These are phyloP conservation scores for barley (Hordeum vulgare) DNA, from an alignment of 176 grass and related monocot genomes.

Conservation along the genomic window DNA sequence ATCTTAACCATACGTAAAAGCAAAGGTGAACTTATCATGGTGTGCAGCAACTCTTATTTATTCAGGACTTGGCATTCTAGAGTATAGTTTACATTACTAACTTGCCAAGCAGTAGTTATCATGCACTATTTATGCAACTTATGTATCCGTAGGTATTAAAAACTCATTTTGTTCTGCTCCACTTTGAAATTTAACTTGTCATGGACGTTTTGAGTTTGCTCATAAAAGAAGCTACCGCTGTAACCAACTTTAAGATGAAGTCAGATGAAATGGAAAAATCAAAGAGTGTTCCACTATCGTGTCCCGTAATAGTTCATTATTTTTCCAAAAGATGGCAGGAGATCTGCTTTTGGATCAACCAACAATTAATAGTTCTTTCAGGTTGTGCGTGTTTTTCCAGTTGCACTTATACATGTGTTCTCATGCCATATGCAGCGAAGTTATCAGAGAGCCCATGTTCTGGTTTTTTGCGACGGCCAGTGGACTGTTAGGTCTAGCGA, in stretches of 20 bases:
- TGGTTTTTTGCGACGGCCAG: conserved; percentile 77
- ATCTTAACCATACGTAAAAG: not conserved
- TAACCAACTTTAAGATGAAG: conserved; percentile 10
- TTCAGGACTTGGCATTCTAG: not conserved
- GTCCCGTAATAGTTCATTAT: not conserved
- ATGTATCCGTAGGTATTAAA: not conserved
- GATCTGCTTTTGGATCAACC: not conserved
- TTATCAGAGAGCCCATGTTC: conserved; percentile 73
- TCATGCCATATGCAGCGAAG: conserved; percentile 48
- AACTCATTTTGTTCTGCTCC: not conserved
- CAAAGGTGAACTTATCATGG: not conserved
- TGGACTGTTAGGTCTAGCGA: conserved; percentile 73
- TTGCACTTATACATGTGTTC: conserved; percentile 5
- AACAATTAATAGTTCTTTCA: no score
- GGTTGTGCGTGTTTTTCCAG: not conserved
- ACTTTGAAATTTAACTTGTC: not conserved
- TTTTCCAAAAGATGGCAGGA: not conserved
- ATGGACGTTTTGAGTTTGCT: not conserved
- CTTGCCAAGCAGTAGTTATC: not conserved
- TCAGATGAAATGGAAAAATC: not conserved
- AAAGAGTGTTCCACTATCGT: not conserved
- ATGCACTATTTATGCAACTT: not conserved
- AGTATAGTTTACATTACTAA: not conserved
- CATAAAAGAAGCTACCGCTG: not conserved
- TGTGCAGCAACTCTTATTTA: not conserved